phyloP scores from a whole-genome alignment of 306 rosid genomes.

The Inga leiocalycina region DNA sequence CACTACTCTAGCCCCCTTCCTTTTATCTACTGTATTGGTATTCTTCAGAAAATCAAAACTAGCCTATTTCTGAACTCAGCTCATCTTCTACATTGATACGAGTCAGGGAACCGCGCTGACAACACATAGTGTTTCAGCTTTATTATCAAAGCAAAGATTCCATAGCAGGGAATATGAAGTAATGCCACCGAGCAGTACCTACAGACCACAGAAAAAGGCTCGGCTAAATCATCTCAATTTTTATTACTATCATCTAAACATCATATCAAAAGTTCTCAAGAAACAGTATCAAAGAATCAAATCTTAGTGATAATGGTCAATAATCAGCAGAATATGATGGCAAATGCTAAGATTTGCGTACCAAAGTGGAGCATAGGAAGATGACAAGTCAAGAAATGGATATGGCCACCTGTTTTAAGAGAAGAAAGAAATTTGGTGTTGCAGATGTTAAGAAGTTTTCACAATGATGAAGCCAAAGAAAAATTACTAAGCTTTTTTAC shows the following conservation, averaged over 20 bases:
- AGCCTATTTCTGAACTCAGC: constrained; percentile 5
- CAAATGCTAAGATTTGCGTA: constrained; percentile 30
- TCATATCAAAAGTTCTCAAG: background rate
- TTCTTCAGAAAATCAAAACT: constrained; percentile 32
- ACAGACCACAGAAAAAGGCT: constrained; percentile 28
- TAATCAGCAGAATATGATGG: background rate
- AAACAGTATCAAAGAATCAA: background rate
- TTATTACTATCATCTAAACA: background rate
- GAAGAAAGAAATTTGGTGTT: constrained; percentile 16
- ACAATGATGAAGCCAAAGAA: constrained; percentile 1
- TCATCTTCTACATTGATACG: constrained; percentile 64
- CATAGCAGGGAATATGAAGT: constrained; percentile 92
- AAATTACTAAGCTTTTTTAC: constrained; percentile 44
- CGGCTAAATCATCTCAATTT: background rate
- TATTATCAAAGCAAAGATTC: constrained; percentile 73
- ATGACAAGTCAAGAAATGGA: constrained; percentile 94
- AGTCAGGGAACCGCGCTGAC: constrained; percentile 61
- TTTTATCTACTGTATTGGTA: constrained; percentile 28
- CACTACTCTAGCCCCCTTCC: constrained; percentile 3
- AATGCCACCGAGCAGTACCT: constrained; percentile 88
- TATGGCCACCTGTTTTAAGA: constrained; percentile 91
- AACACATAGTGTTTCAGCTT: constrained; percentile 75
- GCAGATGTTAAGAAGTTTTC: constrained; percentile 10
- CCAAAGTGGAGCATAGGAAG: constrained; percentile 84
- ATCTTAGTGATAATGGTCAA: background rate